Base-by-base conservation (phyloP, 2,329 filamentous ascomycete species). In the Bipolaris sorokiniana region DNA sequence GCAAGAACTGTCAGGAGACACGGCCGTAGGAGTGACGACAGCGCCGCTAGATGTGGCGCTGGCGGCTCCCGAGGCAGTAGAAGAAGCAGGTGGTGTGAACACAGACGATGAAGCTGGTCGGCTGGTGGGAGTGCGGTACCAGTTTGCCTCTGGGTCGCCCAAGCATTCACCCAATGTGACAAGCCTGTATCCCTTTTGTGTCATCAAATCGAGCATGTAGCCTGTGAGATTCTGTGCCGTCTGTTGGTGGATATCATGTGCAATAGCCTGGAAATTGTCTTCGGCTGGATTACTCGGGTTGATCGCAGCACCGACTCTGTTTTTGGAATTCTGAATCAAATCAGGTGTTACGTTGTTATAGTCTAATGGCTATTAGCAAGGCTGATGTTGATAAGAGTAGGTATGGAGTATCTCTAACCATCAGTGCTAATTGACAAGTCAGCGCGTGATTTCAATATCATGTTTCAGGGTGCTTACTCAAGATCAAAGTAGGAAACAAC, bases 401-500 rank as follows among this genome's bases (percentile, higher is more conserved):
- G 6, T 3, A 7, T 9, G 18, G 13, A 6, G 22, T 18, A 13
- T 23, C 34, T 26, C 38, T 26, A 34, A 62, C 59, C 62, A 34
- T 85, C 82, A 2, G 85, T 81, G 65, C 46, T 48, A 37, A 20
- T 36, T 26, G 1, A 48, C 13, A 13, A 3, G 46, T 48, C 26
- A 48, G 33, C 11, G 4, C 4, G 15, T 16, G 33, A 13, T 10
- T 26, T 18, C 3, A 15, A 37, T 11, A n/a, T 37, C 1, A 37
- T 26, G 18, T 16, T 37, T 13, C 13, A 18, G 5, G 16, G 28
- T 37, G 16, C 46, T 37, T 48, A 48, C 46, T 88, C 86, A 28
- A 88, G 74, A 62, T 88, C 83, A 66, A 86, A 80, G 64, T 84
- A 87, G 58, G 85, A 83, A 64, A 87, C 79, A 64, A 85, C 84